A percentile compares a stretch with the other conserved stretches of the same genome.
These are phyloP conservation scores for Ustilago nuda DNA, from an alignment of 1,284 basidiomycete species.

Conservation along the genomic window DNA sequence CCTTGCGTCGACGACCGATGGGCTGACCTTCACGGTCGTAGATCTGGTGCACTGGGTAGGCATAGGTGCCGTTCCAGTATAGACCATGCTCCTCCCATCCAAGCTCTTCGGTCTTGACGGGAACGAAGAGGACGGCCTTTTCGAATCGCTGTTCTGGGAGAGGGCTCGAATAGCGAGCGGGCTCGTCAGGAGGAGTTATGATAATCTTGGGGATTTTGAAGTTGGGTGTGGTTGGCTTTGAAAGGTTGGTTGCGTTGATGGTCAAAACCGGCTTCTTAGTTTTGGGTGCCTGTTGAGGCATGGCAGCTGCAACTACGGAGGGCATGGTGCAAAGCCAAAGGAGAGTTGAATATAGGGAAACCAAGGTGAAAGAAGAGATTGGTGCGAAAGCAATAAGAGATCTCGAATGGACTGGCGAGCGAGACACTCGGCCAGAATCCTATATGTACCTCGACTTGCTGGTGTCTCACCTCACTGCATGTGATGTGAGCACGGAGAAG, in stretches of 20 bases:
- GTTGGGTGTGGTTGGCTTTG: constrained; percentile 3
- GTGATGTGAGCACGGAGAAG: constrained; percentile 9
- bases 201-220: constrained; percentile 51
- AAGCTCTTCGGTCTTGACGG: constrained; percentile 61
- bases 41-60: constrained; percentile 54
- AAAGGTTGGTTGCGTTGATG: constrained; percentile 17
- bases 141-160: constrained; percentile 56
- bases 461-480: constrained; percentile 2
- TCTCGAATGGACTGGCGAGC: constrained; percentile 1
- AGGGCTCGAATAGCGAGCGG: constrained; percentile 29
- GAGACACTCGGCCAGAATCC: not conserved
- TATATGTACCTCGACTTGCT: constrained; percentile 4
- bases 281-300: constrained; percentile 7
- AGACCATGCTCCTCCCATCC: constrained; percentile 63
- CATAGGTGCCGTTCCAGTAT: constrained; percentile 62
- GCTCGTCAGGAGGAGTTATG: constrained; percentile 50
- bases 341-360: not conserved
- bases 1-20: constrained; percentile 44
- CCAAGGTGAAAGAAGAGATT: not conserved
- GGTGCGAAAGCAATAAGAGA: not conserved
- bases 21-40: constrained; percentile 39
- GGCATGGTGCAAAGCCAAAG: constrained; percentile 10
- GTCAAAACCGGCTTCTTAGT: constrained; percentile 17
- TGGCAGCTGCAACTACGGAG: constrained; percentile 16
- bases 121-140: constrained; percentile 58